Base-by-base conservation (phyloP, 352 stramenopile genomes). In the Elongisporangium undulatum region DNA sequence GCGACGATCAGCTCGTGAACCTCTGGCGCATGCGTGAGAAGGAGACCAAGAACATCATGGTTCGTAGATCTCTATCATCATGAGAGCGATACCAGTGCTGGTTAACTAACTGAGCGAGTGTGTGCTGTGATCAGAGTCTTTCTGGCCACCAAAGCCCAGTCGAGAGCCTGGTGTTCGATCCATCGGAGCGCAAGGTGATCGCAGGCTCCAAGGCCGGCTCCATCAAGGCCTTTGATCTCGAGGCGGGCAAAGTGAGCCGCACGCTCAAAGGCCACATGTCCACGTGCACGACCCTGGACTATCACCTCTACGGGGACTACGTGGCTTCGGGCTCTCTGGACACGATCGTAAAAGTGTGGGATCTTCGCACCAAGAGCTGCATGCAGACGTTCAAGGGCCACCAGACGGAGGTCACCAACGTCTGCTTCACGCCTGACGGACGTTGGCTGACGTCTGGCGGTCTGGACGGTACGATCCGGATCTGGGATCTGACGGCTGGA, bases 31-130 rank as follows among this genome's bases (percentile, higher is more conserved):
- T 94, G 79, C 81, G 82, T 38, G 85, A 94, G 61, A 87, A 84
- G 56, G 81, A 94, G 70, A 94, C 82, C 58, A 94, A 94, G 66
- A 94, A 92, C 63, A 91, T 94, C 49, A 90, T 92, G 81, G 85
- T 94, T 19, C 26, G 55, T 52, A 13, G 3, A 39, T 10, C 21
- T 39, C 16, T 29, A 5, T 1, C 26, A 49, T 15, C 26, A 49
- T 15, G 4, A 10, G 6, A 17, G 8, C 10, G 5, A 38, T 56
- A 45, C 1, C 12, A 17, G 16, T 45, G 12, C 12, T 4, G 13
- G n/a, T n/a, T 10, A 45, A n/a, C n/a, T 4, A 17, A 17, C 9
- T 45, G 34, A 45, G 34, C 34, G 13, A 1, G 10, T 45, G 34
- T 17, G 6, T 59, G 16, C 20, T 58, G 23, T 50, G 15, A 19